These are phyloP conservation scores for Leccinum griseonigrum DNA, from an alignment of 1,284 basidiomycete species.

Conservation along the genomic window DNA sequence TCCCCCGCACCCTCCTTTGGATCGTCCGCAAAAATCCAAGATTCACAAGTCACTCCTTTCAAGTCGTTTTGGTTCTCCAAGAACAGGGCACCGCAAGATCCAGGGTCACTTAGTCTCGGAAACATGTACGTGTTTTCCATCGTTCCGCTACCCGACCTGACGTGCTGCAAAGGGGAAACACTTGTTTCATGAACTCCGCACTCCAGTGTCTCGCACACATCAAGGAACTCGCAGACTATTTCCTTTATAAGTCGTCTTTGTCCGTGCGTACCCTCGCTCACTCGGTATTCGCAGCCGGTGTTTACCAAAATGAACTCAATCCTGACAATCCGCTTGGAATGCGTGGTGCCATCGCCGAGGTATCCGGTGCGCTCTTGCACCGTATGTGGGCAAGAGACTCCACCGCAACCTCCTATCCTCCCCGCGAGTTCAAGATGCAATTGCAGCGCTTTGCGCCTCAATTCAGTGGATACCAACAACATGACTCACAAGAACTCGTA, in stretches of 20 bases:
- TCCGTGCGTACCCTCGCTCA: neutral
- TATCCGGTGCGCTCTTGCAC: slow-evolving; percentile 83
- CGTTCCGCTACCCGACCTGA: slow-evolving; percentile 7
- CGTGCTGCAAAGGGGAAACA: slow-evolving; percentile 68
- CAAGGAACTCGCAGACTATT: slow-evolving; percentile 89
- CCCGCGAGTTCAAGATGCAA: slow-evolving; percentile 92
- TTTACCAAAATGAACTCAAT: slow-evolving; percentile 88
- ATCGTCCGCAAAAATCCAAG: slow-evolving; percentile 26
- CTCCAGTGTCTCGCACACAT: slow-evolving; percentile 95
- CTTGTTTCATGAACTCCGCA: slow-evolving; percentile 97
- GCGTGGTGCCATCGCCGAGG: slow-evolving; percentile 91
- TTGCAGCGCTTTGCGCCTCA: slow-evolving; percentile 84
- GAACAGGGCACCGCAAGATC: slow-evolving; percentile 42
- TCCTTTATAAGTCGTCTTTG: slow-evolving; percentile 63
- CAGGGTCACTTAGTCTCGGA: slow-evolving; percentile 81
- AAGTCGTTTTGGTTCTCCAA: slow-evolving; percentile 30
- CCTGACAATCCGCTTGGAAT: slow-evolving; percentile 95
- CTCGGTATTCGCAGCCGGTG: slow-evolving; percentile 49
- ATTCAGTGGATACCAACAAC: slow-evolving; percentile 96
- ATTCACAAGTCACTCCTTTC: slow-evolving; percentile 27
- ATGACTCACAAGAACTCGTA: slow-evolving; percentile 97
- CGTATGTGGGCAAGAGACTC: slow-evolving; percentile 72
- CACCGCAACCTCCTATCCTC: slow-evolving; percentile 63
- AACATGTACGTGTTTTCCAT: slow-evolving; percentile 63
- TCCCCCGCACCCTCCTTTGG: slow-evolving; percentile 24